Evolutionary conservation across 495 filamentous ascomycete species (phyloP), one percentile per base, ranked within the genome.

Genomic region (Penicillium paradoxum): DNA sequence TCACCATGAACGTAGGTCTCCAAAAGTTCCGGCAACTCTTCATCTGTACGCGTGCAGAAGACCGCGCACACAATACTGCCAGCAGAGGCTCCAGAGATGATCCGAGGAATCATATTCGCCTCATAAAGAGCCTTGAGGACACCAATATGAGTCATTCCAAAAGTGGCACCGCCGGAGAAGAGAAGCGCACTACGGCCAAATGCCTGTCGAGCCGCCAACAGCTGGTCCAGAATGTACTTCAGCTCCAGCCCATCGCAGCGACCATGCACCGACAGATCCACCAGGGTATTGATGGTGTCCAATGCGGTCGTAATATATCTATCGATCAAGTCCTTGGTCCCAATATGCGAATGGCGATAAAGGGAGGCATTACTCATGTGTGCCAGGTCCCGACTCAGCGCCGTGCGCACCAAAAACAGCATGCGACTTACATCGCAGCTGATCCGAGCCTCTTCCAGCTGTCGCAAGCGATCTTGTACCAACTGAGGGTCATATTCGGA

Each of bases 81-180:
- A 3, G 92, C 92, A 1, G 90, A 96, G 0, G 91, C 87, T 6
- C 92, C 92, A 1, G 91, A 96, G 49, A 97, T 91, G 63, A 97
- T 93, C 17, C 91, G 83, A 7, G 92, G 92, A 2, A 97, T 79
- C 3, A 96, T 74, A 1, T 79, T 80, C 14, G 80, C 72, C 63
- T 95, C 83, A 64, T 80, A 91, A 14, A 97, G 78, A 5, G 87
- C 79, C 60, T 96, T 95, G 55, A 96, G 72, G n/a, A 97, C 91
- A 2, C 92, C 92, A 54, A 97, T 87, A 66, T 97, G 92, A 42
- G 87, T 88, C 92, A 97, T 96, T 22, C 92, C 92, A 67, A 96
- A 92, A 0, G 90, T 97, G 0, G 87, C 92, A 8, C 92, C 92
- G 14, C 92, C 92, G 13, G 90, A 96, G 17, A 97, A 77, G 2